Evolutionary conservation across 345 rosid genomes (phyloP).

Genomic region (Hevea brasiliensis): DNA sequence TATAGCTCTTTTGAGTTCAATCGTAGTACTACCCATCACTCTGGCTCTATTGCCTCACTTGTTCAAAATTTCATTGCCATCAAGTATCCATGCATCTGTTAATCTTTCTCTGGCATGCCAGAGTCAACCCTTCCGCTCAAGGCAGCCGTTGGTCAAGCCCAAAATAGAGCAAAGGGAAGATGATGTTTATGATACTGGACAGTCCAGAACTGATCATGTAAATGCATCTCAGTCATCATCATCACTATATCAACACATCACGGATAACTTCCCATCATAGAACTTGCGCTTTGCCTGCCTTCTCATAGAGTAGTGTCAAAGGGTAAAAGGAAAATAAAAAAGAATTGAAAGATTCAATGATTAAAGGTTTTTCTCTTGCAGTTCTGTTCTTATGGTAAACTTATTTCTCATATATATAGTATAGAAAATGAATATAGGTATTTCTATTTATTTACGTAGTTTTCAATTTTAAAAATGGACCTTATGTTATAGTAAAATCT

Average conservation of each 20-base stretch:
- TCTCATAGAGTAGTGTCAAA: background rate
- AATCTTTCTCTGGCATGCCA: slow-evolving; percentile 32
- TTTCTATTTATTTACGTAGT: slow-evolving; percentile 7
- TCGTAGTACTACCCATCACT: slow-evolving; percentile 26
- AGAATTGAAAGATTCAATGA: background rate
- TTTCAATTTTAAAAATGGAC: background rate
- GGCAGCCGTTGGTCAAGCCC: slow-evolving; percentile 41
- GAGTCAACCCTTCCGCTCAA: slow-evolving; percentile 34
- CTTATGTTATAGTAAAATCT: no score
- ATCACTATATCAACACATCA: slow-evolving; percentile 34
- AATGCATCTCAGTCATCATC: slow-evolving; percentile 33
- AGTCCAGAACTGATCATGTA: slow-evolving; percentile 36
- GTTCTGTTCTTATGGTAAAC: slow-evolving; percentile 2
- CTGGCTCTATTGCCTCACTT: slow-evolving; percentile 32
- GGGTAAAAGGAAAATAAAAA: background rate
- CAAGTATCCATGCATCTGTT: slow-evolving; percentile 28
- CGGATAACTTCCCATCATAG: slow-evolving; percentile 37
- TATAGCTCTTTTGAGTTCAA: slow-evolving; percentile 40
- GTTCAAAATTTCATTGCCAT: slow-evolving; percentile 43
- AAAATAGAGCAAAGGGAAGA: slow-evolving; percentile 53
- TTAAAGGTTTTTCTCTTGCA: background rate
- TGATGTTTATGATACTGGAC: slow-evolving; percentile 31
- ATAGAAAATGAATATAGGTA: slow-evolving; percentile 14
- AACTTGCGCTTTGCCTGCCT: no score
- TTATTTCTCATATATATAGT: background rate